These are phyloP conservation scores for Fusarium algeriense DNA, from an alignment of 2,329 filamentous ascomycete genomes.

Conservation along the genomic window DNA sequence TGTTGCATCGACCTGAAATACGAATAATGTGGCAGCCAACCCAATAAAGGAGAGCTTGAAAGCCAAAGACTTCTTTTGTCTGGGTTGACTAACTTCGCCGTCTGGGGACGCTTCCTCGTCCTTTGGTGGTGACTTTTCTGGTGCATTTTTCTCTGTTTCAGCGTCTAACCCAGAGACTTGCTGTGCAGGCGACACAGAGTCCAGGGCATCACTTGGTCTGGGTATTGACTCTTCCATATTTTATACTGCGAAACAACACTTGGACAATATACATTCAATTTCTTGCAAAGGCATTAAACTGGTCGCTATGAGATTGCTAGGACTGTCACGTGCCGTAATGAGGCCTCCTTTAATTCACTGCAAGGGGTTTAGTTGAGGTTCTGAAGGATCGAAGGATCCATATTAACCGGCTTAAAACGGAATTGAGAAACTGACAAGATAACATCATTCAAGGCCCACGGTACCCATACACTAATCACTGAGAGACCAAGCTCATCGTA, in stretches of 20 bases:
- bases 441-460: neutral
- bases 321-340: neutral
- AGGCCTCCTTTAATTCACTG: constrained; percentile 6
- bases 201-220: fast-evolving
- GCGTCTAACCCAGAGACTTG: neutral
- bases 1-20: constrained; percentile 22
- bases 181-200: neutral
- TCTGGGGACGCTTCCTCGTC: neutral
- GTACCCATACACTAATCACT: neutral
- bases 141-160: neutral
- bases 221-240: neutral
- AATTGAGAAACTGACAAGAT: neutral
- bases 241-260: fast-evolving
- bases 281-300: too few relatives aligned
- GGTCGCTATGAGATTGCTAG: neutral
- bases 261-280: fast-evolving
- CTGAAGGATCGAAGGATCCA: neutral
- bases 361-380: neutral
- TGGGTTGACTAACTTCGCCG: neutral
- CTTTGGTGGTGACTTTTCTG: neutral
- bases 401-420: neutral
- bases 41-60: constrained; percentile 19
- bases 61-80: constrained; percentile 11
- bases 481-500: neutral
- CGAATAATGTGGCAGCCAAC: constrained; percentile 10